phyloP scores from a whole-genome alignment of 208 protist species.

The Endotrypanum monterogeii region DNA sequence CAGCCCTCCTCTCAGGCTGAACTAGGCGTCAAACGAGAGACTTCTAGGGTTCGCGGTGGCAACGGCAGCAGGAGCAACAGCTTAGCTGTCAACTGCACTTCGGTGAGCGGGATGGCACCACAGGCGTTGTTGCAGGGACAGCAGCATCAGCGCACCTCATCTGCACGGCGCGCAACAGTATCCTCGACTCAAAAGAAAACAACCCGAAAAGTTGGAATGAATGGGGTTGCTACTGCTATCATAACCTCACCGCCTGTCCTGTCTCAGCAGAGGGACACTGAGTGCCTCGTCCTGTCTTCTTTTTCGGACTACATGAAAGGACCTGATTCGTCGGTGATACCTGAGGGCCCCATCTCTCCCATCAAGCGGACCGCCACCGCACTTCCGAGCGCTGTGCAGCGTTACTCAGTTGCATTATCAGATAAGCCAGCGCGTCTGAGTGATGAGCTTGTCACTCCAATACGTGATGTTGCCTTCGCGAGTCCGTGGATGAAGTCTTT shows the following conservation, averaged over 20 bases:
- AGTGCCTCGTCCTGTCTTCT: conserved; percentile 17
- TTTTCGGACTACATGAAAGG: conserved; percentile 5
- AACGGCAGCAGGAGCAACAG: background rate
- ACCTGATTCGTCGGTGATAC: background rate
- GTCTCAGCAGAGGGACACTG: conserved; percentile 31
- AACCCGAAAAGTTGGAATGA: background rate
- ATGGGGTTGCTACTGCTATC: background rate
- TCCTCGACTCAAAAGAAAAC: conserved; percentile 8
- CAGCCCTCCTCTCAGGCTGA: conserved; percentile 2
- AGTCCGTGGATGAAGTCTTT: conserved; percentile 26
- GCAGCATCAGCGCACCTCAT: background rate
- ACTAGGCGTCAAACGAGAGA: background rate
- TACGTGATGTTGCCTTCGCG: conserved; percentile 15
- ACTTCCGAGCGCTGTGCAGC: conserved; percentile 24
- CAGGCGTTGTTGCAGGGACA: background rate
- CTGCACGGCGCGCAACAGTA: conserved; percentile 2
- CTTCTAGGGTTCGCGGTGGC: conserved; percentile 7
- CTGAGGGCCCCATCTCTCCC: conserved; percentile 26
- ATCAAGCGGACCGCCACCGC: conserved; percentile 34
- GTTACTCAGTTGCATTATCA: conserved; percentile 5
- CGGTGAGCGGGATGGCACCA: conserved; percentile 1
- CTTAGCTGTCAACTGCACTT: background rate
- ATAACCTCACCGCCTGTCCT: background rate
- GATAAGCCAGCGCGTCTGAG: conserved; percentile 16
- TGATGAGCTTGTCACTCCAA: background rate